A percentile compares a stretch with the other conserved stretches of the same genome.
These are phyloP conservation scores for Penicillium brasilianum DNA, from an alignment of 2,329 filamentous ascomycete genomes.

Conservation along the genomic window DNA sequence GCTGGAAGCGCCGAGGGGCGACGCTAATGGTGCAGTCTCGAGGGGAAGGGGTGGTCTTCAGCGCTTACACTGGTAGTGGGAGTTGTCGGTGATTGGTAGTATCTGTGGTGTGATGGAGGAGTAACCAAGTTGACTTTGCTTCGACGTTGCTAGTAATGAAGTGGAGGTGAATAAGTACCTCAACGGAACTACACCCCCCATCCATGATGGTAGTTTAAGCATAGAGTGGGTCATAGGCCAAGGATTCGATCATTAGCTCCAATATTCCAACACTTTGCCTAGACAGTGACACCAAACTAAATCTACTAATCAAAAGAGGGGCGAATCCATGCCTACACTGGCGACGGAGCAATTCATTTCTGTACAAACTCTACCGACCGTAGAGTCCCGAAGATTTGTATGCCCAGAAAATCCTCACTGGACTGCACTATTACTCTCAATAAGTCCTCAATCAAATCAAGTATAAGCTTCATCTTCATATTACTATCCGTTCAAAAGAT, in stretches of 20 bases:
- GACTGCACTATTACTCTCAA: neutral
- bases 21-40: conserved; percentile 28
- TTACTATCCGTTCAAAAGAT: no score
- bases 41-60: conserved; percentile 20
- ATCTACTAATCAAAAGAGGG: neutral
- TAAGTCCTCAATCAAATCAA: neutral
- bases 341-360: neutral
- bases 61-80: conserved; percentile 31
- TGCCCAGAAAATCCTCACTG: neutral
- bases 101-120: no score
- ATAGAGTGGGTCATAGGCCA: neutral
- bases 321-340: neutral
- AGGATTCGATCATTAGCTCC: neutral
- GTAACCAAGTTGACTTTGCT: no score
- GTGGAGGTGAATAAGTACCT: no score
- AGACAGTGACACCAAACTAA: neutral
- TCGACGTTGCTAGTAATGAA: no score
- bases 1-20: conserved; percentile 38
- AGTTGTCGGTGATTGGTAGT: neutral
- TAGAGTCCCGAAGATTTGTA: neutral
- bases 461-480: neutral
- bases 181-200: no score
- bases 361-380: neutral
- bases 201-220: neutral
- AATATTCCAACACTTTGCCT: neutral